Percentiles rank a stretch among this genome's conserved stretches.
These are phyloP conservation scores for Botrytis porri DNA, from an alignment of 2,329 filamentous ascomycete genomes.

Conservation along the genomic window DNA sequence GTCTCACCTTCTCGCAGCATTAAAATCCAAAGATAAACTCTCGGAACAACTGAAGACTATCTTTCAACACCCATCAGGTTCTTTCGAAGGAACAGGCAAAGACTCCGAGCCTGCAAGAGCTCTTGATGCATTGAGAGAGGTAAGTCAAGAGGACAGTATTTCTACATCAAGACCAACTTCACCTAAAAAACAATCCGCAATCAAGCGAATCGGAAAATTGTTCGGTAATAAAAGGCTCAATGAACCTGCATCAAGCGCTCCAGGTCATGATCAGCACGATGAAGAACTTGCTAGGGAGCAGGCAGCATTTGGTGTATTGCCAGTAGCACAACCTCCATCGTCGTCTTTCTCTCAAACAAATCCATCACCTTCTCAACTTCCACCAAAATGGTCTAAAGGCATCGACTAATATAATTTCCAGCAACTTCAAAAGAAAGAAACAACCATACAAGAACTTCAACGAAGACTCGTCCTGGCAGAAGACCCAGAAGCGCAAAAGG, in stretches of 20 bases:
- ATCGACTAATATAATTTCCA: conserved; percentile 30
- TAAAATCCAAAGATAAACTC: conserved; percentile 59
- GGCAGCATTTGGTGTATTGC: conserved; percentile 12
- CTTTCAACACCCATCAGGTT: conserved; percentile 21
- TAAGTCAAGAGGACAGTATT: conserved; percentile 41
- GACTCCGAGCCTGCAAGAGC: conserved; percentile 36
- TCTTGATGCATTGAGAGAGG: conserved; percentile 55
- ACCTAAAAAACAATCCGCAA: conserved; percentile 15
- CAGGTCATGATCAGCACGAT: neutral
- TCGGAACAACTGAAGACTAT: conserved; percentile 47
- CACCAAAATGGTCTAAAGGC: neutral
- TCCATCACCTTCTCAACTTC: conserved; percentile 3
- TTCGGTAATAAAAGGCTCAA: conserved; percentile 1
- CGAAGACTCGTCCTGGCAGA: conserved; percentile 32
- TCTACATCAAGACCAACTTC: neutral
- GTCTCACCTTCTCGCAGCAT: conserved; percentile 56
- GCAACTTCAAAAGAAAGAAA: conserved; percentile 34
- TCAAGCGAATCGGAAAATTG: conserved; percentile 2
- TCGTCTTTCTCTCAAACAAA: neutral
- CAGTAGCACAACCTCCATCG: conserved; percentile 15
- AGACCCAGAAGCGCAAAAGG: conserved; percentile 35
- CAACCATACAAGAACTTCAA: conserved; percentile 34
- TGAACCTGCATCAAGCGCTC: neutral
- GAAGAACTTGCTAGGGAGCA: conserved; percentile 13
- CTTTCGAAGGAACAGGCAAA: conserved; percentile 7